Evolutionary conservation across 2,329 filamentous ascomycete species (phyloP), one percentile per base, ranked within the genome.

Genomic region (Colletotrichum lindemuthianum): DNA sequence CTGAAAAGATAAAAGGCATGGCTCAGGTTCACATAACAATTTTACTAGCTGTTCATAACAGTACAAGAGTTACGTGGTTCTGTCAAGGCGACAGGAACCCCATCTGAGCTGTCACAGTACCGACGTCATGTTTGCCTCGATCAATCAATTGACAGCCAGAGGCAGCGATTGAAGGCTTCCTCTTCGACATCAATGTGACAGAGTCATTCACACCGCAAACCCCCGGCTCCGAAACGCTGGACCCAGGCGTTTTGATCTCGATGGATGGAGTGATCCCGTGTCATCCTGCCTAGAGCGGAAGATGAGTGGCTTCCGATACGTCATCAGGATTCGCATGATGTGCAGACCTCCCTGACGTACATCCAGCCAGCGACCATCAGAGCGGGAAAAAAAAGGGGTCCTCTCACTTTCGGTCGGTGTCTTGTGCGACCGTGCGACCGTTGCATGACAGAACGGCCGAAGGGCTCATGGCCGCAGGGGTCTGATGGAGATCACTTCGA

Each of bases 201-300:
- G 16, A 34, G 33, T 34, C 15, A 45, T 16, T 10, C 9, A 16
- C 43, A 11, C 15, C 15, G 45, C 24, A 36, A 49, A 24, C 24
- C 24, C 24, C 4, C 24, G 24, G 24, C 24, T n/a, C 13, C 32
- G 32, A 15, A 34, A 36, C 44, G 41, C 15, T 13, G 41, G 41
- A 15, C 41, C 43, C 10, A 16, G 43, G 15, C 43, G 7, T 36
- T 50, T 34, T 55, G 45, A 65, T 65, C 58, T 65, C 61, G 58
- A 65, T 61, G 15, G 24, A 47, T 51, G 24, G 44, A 61, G 61
- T 34, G 58, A 65, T 65, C 51, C 61, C 61, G 61, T 64, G 60
- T 56, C 61, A 56, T 47, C 39, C 51, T 65, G 37, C 61, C 61
- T 49, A 61, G 45, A 61, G 40, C 40, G 61, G 61, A 47, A 65